These are phyloP conservation scores for Paraphysoderma sedebokerense DNA, from an alignment of 371 early-diverging fungal genomes.

Conservation along the genomic window DNA sequence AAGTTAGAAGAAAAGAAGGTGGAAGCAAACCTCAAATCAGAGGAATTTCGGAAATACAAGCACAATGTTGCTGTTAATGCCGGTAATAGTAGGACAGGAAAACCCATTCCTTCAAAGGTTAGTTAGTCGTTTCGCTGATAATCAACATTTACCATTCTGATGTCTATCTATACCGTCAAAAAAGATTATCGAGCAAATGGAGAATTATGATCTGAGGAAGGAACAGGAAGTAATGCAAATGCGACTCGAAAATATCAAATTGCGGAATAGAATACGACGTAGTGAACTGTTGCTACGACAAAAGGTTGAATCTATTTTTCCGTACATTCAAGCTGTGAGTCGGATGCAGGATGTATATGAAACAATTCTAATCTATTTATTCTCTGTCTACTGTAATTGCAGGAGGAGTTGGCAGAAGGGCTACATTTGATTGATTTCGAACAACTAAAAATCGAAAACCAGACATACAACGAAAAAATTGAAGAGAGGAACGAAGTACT, in stretches of 20 bases:
- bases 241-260: slow-evolving; percentile 26
- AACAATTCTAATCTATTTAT: too few relatives aligned
- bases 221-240: slow-evolving; percentile 27
- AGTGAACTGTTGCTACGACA: slow-evolving; percentile 22
- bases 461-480: slow-evolving; percentile 35
- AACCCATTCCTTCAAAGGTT: slow-evolving; percentile 16
- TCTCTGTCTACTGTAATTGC: too few relatives aligned
- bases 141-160: too few relatives aligned
- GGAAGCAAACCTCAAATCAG: slow-evolving; percentile 14
- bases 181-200: slow-evolving; percentile 19
- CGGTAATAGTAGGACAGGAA: slow-evolving; percentile 25
- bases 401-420: slow-evolving; percentile 36
- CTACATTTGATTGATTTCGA: slow-evolving; percentile 39
- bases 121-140: too few relatives aligned
- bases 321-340: too few relatives aligned
- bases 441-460: slow-evolving; percentile 37
- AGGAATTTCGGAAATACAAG: slow-evolving; percentile 21
- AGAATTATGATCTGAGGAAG: slow-evolving; percentile 18
- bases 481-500: slow-evolving; percentile 33
- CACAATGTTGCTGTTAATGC: slow-evolving; percentile 12
- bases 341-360: too few relatives aligned
- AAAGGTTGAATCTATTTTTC: too few relatives aligned
- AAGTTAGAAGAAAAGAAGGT: slow-evolving; percentile 14
- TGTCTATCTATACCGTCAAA: too few relatives aligned
- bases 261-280: slow-evolving; percentile 22